phyloP scores from a whole-genome alignment of 495 filamentous ascomycete species.

The Aspergillus funiculosus region DNA sequence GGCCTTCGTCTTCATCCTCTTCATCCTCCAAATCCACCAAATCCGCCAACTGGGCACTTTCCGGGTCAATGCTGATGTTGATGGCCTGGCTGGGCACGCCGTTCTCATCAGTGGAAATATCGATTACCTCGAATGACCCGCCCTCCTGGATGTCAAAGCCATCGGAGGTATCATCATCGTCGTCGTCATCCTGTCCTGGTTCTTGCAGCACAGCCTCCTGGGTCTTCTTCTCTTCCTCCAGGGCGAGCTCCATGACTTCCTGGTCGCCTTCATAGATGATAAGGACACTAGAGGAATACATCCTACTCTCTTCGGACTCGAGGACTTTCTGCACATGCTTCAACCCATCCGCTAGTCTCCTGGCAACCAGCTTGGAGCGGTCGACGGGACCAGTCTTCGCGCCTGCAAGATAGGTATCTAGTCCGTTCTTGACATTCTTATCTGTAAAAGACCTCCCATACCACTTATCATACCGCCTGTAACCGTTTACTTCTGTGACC shows the following conservation, averaged over 20 bases:
- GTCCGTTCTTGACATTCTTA: slow-evolving; percentile 66
- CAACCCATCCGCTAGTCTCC: slow-evolving; percentile 62
- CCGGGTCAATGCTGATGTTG: slow-evolving; percentile 39
- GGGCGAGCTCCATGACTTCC: slow-evolving; percentile 56
- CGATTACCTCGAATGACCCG: slow-evolving; percentile 31
- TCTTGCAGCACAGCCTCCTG: slow-evolving; percentile 18
- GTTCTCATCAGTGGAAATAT: slow-evolving; percentile 26
- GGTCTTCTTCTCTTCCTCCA: slow-evolving; percentile 53
- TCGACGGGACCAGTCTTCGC: slow-evolving; percentile 49
- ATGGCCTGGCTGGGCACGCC: slow-evolving; percentile 29
- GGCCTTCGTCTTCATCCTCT: slow-evolving; percentile 60
- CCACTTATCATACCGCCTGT: slow-evolving; percentile 76
- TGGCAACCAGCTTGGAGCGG: slow-evolving; percentile 50
- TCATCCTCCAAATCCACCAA: slow-evolving; percentile 49
- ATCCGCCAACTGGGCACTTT: slow-evolving; percentile 25
- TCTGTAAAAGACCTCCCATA: slow-evolving; percentile 74
- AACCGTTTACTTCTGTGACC: slow-evolving; percentile 48
- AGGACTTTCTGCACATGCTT: slow-evolving; percentile 57
- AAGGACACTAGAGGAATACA: slow-evolving; percentile 88
- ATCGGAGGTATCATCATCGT: slow-evolving; percentile 57
- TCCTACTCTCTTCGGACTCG: slow-evolving; percentile 74
- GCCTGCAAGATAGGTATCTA: slow-evolving; percentile 68
- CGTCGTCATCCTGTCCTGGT: slow-evolving; percentile 37
- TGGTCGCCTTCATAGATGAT: slow-evolving; percentile 91
- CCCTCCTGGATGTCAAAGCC: slow-evolving; percentile 36